phyloP scores from a whole-genome alignment of 495 filamentous ascomycete genomes.

The Neurospora sp. region DNA sequence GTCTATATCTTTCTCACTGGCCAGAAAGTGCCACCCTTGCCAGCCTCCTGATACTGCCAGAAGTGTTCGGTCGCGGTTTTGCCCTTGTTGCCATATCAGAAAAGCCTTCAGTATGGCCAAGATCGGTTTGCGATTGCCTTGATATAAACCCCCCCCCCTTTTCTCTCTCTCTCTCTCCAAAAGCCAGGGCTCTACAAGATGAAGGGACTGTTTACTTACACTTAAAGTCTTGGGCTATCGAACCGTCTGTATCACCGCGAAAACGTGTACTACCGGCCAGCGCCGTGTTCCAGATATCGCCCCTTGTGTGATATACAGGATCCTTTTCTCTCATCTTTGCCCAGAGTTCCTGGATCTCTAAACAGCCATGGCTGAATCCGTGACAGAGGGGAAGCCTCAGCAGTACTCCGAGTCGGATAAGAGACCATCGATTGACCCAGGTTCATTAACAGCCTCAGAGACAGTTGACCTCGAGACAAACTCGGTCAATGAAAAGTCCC shows the following conservation, averaged over 20 bases:
- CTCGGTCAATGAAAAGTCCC: constrained; percentile 47
- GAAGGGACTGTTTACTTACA: not conserved
- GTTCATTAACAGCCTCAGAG: constrained; percentile 12
- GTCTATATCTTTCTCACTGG: not conserved
- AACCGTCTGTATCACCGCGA: not conserved
- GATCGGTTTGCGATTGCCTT: not conserved
- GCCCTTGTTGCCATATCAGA: not conserved
- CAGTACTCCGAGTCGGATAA: not conserved
- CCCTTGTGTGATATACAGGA: not conserved
- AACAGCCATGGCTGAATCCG: not conserved
- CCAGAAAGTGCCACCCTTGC: not conserved
- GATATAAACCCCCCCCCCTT: not conserved
- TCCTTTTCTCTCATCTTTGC: not conserved
- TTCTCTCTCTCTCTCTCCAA: too few species aligned
- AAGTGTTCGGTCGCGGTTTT: not conserved
- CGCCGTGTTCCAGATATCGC: not conserved
- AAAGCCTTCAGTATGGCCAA: not conserved
- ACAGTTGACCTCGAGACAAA: constrained; percentile 6
- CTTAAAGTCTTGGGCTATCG: not conserved
- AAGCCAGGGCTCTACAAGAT: not conserved
- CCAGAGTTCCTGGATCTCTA: not conserved
- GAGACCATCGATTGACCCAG: constrained; percentile 2
- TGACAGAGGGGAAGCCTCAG: not conserved
- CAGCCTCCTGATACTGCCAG: not conserved
- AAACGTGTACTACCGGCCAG: not conserved